Evolutionary conservation across 2,329 filamentous ascomycete species (phyloP).

Genomic region (Claviceps quebecensis): DNA sequence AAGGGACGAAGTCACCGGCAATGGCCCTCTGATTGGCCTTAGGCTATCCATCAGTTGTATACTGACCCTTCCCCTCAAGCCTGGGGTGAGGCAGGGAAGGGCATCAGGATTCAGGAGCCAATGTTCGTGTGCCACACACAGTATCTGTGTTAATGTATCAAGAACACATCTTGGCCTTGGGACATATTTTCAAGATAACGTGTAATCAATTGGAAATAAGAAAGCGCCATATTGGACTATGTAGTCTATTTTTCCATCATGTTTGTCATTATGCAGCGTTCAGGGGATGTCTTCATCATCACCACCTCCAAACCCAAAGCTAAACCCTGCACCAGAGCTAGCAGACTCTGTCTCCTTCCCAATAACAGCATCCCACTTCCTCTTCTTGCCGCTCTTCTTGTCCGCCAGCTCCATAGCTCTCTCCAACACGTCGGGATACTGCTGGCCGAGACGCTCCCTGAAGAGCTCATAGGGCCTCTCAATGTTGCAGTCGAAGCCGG

Average conservation of each 20-base stretch:
- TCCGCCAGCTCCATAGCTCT: slow-evolving; percentile 52
- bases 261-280: not conserved
- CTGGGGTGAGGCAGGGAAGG: not conserved
- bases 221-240: not conserved
- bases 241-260: not conserved
- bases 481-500: slow-evolving; percentile 64
- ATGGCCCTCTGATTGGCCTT: not conserved
- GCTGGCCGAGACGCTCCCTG: slow-evolving; percentile 47
- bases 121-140: not conserved
- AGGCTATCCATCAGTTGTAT: no score
- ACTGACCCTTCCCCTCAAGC: not conserved
- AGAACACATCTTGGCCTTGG: not conserved
- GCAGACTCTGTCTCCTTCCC: slow-evolving; percentile 20
- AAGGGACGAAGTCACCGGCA: not conserved
- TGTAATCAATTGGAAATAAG: not conserved
- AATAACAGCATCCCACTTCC: slow-evolving; percentile 76
- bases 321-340: slow-evolving; percentile 27
- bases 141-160: no score
- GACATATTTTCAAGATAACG: no score
- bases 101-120: not conserved
- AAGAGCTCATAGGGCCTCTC: slow-evolving; percentile 64
- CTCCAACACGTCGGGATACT: slow-evolving; percentile 53
- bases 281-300: slow-evolving; percentile 32
- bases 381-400: slow-evolving; percentile 52
- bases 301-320: slow-evolving; percentile 37